Conservation (phyloP, 2,329 filamentous ascomycete species). For the Didymella arachidicola region DNA sequence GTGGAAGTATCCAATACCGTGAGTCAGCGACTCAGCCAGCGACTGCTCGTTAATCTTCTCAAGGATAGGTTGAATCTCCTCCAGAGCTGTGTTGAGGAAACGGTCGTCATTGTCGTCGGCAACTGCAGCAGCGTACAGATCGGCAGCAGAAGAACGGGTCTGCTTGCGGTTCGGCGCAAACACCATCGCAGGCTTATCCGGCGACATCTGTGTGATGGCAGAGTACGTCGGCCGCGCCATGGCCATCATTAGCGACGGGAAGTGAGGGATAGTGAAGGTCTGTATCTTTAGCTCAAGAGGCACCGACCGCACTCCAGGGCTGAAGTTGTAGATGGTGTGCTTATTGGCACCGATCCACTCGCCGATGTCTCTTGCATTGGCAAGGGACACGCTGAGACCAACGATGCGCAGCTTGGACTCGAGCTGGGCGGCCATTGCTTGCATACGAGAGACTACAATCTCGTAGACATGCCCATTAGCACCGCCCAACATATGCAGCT, state of each 20-base stretch:
- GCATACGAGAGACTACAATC: constrained; percentile 96
- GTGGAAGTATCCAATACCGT: constrained; percentile 97
- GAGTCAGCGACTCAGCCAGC: constrained; percentile 85
- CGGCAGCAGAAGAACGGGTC: constrained; percentile 83
- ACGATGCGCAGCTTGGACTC: constrained; percentile 86
- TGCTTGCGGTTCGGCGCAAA: constrained; percentile 96
- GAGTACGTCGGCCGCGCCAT: constrained; percentile 96
- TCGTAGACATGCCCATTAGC: constrained; percentile 90
- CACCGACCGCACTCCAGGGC: constrained; percentile 85
- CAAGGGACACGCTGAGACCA: constrained; percentile 87
- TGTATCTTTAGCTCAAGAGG: constrained; percentile 94
- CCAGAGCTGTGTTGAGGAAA: constrained; percentile 84
- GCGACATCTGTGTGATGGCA: constrained; percentile 85
- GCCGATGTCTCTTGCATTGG: constrained; percentile 91
- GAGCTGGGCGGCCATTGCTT: constrained; percentile 89
- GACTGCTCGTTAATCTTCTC: constrained; percentile 85
- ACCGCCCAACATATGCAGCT: constrained; percentile 91
- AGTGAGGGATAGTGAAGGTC: constrained; percentile 94
- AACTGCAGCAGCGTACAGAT: constrained; percentile 85
- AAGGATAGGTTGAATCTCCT: constrained; percentile 83
- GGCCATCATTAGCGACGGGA: constrained; percentile 96
- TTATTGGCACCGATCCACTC: constrained; percentile 99
- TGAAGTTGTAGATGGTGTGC: constrained; percentile 99
- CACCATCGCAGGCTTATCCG: constrained; percentile 86
- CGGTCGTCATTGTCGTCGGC: constrained; percentile 92